These are phyloP conservation scores for Paraconiothyrium sp. DNA, from an alignment of 2,329 filamentous ascomycete species.

Conservation along the genomic window DNA sequence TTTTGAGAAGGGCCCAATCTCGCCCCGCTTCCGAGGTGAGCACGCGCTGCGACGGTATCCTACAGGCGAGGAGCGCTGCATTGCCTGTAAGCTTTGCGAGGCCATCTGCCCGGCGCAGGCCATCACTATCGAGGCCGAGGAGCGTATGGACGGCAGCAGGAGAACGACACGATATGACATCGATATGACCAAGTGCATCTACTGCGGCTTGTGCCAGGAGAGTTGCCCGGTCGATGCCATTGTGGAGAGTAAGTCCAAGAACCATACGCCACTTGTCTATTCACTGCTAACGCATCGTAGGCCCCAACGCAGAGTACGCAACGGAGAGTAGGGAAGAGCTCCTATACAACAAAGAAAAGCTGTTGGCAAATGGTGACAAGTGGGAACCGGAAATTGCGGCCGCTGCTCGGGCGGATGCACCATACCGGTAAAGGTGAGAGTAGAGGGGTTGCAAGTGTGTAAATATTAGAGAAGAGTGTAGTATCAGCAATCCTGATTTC, in stretches of 20 bases:
- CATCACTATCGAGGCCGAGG: constrained; percentile 98
- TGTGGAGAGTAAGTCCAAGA: constrained; percentile 68
- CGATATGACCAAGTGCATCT: constrained; percentile 99
- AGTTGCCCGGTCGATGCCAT: constrained; percentile 98
- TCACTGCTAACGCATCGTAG: constrained; percentile 46
- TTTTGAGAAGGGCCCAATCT: constrained; percentile 98
- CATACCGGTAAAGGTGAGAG: constrained; percentile 62
- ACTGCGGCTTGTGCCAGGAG: constrained; percentile 99
- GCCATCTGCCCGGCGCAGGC: constrained; percentile 97
- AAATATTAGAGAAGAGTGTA: constrained; percentile 40
- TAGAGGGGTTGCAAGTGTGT: constrained; percentile 32
- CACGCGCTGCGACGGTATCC: constrained; percentile 96
- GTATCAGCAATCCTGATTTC: constrained; percentile 34
- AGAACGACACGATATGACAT: constrained; percentile 98
- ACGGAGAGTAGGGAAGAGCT: constrained; percentile 89
- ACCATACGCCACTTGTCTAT: neutral
- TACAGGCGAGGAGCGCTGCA: constrained; percentile 97
- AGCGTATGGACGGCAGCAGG: constrained; percentile 93
- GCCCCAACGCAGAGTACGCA: constrained; percentile 77
- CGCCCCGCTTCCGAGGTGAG: constrained; percentile 96
- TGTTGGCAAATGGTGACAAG: constrained; percentile 75
- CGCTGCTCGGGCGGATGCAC: constrained; percentile 88
- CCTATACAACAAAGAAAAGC: constrained; percentile 97
- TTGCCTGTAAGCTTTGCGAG: constrained; percentile 99
- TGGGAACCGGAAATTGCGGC: constrained; percentile 98